Evolutionary conservation across 179 eudicot genomes (phyloP).

Genomic region (Patellifolia procumbens): DNA sequence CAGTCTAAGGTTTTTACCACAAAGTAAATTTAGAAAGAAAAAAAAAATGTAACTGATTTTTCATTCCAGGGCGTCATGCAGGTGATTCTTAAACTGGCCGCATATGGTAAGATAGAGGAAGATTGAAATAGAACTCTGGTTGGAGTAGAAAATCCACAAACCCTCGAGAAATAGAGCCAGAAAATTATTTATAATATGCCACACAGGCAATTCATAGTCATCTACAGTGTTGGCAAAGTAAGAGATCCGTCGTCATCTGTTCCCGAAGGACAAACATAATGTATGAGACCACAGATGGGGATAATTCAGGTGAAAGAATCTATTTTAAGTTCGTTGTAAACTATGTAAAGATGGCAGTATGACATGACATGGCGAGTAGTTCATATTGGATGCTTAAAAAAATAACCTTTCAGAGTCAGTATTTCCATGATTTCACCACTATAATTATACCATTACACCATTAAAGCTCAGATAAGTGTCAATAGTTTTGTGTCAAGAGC

Average conservation of each 20-base stretch:
- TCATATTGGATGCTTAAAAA: too few relatives aligned
- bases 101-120: background rate
- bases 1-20: background rate
- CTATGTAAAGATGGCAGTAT: background rate
- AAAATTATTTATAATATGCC: background rate
- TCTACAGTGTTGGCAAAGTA: background rate
- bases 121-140: background rate
- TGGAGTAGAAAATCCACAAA: background rate
- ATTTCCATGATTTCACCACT: background rate
- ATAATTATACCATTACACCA: background rate
- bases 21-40: background rate
- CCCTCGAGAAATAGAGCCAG: background rate
- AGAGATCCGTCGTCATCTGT: too few relatives aligned
- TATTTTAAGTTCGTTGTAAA: too few relatives aligned
- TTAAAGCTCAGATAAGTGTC: background rate
- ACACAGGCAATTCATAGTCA: background rate
- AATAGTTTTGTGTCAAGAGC: background rate
- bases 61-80: background rate
- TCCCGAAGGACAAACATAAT: too few relatives aligned
- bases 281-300: too few relatives aligned
- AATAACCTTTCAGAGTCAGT: too few relatives aligned
- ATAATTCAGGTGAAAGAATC: too few relatives aligned
- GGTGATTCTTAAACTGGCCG: background rate
- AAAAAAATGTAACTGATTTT: too few relatives aligned
- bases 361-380: too few relatives aligned